Conservation (phyloP, 2,329 filamentous ascomycete species). For the Colletotrichum costaricense region DNA sequence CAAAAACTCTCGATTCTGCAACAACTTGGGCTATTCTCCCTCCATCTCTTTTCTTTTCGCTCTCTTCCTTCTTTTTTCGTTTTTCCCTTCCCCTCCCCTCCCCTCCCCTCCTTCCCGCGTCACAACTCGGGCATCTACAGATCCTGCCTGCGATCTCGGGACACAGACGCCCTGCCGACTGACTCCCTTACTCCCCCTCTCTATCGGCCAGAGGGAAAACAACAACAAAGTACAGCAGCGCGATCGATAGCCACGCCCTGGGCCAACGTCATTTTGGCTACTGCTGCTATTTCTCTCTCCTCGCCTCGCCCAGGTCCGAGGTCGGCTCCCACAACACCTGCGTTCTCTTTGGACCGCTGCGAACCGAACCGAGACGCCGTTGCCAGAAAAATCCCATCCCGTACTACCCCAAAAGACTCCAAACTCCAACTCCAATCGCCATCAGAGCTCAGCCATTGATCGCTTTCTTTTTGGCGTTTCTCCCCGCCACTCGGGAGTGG, state of each 20-base stretch:
- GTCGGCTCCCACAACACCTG: conserved; percentile 16
- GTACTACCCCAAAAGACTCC: conserved; percentile 25
- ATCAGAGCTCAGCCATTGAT: conserved; percentile 21
- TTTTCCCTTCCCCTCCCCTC: conserved; percentile 2
- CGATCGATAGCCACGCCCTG: background rate
- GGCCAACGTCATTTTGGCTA: background rate
- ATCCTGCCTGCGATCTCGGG: background rate
- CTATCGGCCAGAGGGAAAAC: background rate
- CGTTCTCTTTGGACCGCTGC: conserved; percentile 8
- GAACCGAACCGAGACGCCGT: conserved; percentile 27
- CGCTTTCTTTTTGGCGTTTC: conserved; percentile 26
- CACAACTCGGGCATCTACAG: background rate
- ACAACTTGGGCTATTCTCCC: background rate
- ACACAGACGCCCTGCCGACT: background rate
- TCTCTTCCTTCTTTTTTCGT: conserved; percentile 4
- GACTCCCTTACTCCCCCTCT: background rate
- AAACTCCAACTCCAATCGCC: background rate
- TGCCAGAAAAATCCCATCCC: background rate
- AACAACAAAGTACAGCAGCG: background rate
- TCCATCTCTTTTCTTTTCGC: background rate
- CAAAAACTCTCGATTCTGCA: conserved; percentile 24
- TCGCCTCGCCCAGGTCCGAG: conserved; percentile 13
- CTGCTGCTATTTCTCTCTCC: background rate
- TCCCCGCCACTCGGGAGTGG: conserved; percentile 32
- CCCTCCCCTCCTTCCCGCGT: background rate